These are phyloP conservation scores for Aspergillus carbonarius DNA, from an alignment of 2,329 filamentous ascomycete genomes.

Conservation along the genomic window DNA sequence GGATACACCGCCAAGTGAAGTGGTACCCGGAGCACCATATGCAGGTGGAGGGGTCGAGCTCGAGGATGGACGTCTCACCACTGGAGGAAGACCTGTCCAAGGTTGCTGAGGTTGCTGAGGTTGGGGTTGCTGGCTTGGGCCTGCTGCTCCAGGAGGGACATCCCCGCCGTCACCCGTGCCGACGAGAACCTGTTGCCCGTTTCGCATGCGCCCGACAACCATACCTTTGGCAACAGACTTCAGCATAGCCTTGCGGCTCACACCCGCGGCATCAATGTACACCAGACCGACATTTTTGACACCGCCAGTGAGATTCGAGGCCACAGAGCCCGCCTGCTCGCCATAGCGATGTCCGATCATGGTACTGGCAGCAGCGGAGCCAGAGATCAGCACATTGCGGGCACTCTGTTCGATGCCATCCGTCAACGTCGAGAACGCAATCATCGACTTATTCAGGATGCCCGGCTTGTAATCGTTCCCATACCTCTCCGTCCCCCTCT, in stretches of 20 bases:
- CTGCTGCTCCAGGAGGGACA: constrained; percentile 21
- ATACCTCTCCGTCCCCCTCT: constrained; percentile 66
- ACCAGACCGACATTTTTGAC: constrained; percentile 96
- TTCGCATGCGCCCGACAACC: constrained; percentile 55
- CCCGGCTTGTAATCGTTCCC: constrained; percentile 83
- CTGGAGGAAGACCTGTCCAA: constrained; percentile 21
- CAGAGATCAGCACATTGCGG: constrained; percentile 70
- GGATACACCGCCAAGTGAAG: constrained; percentile 32
- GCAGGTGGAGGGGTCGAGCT: constrained; percentile 42
- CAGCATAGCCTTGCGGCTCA: constrained; percentile 82
- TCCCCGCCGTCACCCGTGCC: constrained; percentile 48
- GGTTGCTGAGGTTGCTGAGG: constrained; percentile 9
- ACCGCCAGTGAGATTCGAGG: constrained; percentile 73
- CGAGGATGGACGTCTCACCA: constrained; percentile 31
- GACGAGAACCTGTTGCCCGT: constrained; percentile 50
- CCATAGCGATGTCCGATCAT: constrained; percentile 91
- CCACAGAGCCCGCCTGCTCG: constrained; percentile 75
- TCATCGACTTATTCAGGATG: constrained; percentile 90
- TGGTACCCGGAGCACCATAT: constrained; percentile 38
- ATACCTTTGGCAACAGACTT: constrained; percentile 97
- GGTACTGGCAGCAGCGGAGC: constrained; percentile 75
- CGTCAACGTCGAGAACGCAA: constrained; percentile 91
- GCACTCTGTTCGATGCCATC: constrained; percentile 91
- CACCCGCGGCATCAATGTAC: constrained; percentile 94
- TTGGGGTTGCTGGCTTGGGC: constrained; percentile 9